A percentile compares a stretch with the other conserved stretches of the same genome.
Conservation (phyloP, 148 eudicot genomes). For the Fagopyrum esculentum region DNA sequence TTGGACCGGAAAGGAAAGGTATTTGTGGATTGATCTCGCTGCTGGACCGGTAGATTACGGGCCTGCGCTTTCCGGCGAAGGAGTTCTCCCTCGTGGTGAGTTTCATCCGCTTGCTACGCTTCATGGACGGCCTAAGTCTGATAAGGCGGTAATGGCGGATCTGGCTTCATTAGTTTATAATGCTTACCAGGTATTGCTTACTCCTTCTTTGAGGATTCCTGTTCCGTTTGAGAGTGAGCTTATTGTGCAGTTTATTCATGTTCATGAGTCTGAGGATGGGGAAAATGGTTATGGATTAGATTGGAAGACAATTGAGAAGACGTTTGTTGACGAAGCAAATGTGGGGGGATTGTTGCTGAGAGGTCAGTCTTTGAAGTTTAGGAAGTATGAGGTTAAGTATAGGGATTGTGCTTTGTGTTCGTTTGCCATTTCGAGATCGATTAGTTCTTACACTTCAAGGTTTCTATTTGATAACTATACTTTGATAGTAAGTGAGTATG, state of each 20-base stretch:
- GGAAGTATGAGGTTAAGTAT: constrained; percentile 52
- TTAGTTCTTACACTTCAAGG: constrained; percentile 77
- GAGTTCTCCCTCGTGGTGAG: constrained; percentile 71
- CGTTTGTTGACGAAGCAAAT: constrained; percentile 53
- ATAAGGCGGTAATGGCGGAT: constrained; percentile 66
- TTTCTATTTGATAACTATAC: constrained; percentile 92
- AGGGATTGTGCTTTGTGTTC: constrained; percentile 73
- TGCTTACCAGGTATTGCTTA: constrained; percentile 81
- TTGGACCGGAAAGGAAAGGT: constrained; percentile 62
- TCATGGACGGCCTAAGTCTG: constrained; percentile 60
- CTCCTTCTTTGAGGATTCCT: constrained; percentile 82
- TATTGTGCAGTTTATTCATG: constrained; percentile 68
- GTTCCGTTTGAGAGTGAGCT: constrained; percentile 67
- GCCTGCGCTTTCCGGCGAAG: constrained; percentile 86
- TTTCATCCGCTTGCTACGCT: constrained; percentile 67
- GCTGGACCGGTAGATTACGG: constrained; percentile 97
- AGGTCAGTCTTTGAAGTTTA: constrained; percentile 69
- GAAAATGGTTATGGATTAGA: constrained; percentile 45
- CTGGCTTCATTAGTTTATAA: constrained; percentile 77
- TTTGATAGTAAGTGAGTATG: constrained; percentile 87
- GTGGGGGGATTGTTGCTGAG: constrained; percentile 58
- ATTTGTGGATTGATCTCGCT: constrained; percentile 77
- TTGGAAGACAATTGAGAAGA: constrained; percentile 58
- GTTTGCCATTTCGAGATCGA: constrained; percentile 62
- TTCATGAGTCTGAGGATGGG: constrained; percentile 25